Conservation (phyloP, 2,329 filamentous ascomycete genomes). For the Neonectria neomacrospora region DNA sequence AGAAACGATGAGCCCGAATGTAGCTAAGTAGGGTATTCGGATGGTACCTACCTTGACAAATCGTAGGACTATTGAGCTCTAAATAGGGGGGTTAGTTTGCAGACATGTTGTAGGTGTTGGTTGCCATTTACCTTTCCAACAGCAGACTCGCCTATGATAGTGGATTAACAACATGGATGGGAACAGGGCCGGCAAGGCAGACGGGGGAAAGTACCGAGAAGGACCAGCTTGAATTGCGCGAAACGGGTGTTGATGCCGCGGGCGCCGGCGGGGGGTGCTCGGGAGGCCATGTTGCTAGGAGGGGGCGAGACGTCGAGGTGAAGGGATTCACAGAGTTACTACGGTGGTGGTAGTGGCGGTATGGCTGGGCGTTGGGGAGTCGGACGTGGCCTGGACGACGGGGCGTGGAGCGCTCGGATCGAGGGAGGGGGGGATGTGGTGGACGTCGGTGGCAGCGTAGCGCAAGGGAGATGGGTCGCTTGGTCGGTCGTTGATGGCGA, state of each 20-base stretch:
- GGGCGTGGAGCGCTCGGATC: slow-evolving; percentile 36
- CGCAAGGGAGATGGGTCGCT: neutral
- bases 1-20: slow-evolving; percentile 29
- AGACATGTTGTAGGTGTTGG: slow-evolving; percentile 11
- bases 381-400: slow-evolving; percentile 43
- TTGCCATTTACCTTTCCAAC: slow-evolving; percentile 85
- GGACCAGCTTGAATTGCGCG: slow-evolving; percentile 98
- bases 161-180: slow-evolving; percentile 51
- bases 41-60: slow-evolving; percentile 87
- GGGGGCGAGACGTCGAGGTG: slow-evolving; percentile 42
- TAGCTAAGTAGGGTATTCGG: neutral
- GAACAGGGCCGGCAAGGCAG: slow-evolving; percentile 18
- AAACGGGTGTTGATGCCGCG: slow-evolving; percentile 83
- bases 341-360: slow-evolving; percentile 39
- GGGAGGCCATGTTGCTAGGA: slow-evolving; percentile 77
- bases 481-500: slow-evolving; percentile 9
- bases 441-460: slow-evolving; percentile 5
- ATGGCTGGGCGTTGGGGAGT: slow-evolving; percentile 40
- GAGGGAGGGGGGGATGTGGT: slow-evolving; percentile 19
- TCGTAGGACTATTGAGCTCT: slow-evolving; percentile 97
- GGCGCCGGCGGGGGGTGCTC: slow-evolving; percentile 73
- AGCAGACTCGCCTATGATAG: slow-evolving; percentile 85
- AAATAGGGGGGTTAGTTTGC: slow-evolving; percentile 37
- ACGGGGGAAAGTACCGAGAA: slow-evolving; percentile 75
- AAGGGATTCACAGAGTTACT: slow-evolving; percentile 31